Evolutionary conservation across 2,329 filamentous ascomycete genomes (phyloP).

Genomic region (Alternaria arborescens): DNA sequence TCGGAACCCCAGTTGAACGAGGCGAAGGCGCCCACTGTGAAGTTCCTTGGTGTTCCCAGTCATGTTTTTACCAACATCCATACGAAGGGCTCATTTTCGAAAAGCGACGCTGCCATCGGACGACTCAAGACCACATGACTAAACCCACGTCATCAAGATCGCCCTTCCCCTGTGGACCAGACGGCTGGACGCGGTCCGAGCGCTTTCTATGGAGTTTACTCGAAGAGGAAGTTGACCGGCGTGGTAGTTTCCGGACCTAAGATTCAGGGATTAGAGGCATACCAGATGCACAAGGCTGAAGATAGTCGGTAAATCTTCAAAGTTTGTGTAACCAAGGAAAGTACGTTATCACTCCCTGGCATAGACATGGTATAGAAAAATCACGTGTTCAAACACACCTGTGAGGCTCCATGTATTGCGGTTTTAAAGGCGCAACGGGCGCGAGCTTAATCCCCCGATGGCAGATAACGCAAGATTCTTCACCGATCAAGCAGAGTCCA

Average conservation of each 20-base stretch:
- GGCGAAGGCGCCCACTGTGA: too few relatives aligned
- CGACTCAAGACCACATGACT: neutral
- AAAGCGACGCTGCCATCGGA: neutral
- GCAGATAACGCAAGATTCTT: slow-evolving; percentile 3
- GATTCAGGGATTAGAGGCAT: neutral
- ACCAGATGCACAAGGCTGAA: neutral
- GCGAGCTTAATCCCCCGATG: neutral
- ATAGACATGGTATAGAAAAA: neutral
- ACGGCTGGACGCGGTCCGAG: neutral
- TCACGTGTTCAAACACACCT: too few relatives aligned
- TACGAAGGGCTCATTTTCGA: neutral
- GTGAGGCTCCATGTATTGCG: neutral
- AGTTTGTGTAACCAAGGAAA: neutral
- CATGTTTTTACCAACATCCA: too few relatives aligned
- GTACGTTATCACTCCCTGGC: neutral
- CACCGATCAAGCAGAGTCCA: slow-evolving; percentile 7
- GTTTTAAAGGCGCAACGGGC: slow-evolving; percentile 1
- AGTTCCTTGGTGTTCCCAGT: too few relatives aligned
- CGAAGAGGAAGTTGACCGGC: neutral
- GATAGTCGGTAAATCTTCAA: neutral
- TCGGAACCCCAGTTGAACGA: too few relatives aligned
- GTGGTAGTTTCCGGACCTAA: neutral
- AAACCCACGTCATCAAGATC: neutral
- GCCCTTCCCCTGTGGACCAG: neutral
- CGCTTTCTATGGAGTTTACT: neutral